Percentiles rank a stretch among this genome's conserved stretches.
phyloP scores from a whole-genome alignment of 2,329 filamentous ascomycete species.

The Penicillium sp. region DNA sequence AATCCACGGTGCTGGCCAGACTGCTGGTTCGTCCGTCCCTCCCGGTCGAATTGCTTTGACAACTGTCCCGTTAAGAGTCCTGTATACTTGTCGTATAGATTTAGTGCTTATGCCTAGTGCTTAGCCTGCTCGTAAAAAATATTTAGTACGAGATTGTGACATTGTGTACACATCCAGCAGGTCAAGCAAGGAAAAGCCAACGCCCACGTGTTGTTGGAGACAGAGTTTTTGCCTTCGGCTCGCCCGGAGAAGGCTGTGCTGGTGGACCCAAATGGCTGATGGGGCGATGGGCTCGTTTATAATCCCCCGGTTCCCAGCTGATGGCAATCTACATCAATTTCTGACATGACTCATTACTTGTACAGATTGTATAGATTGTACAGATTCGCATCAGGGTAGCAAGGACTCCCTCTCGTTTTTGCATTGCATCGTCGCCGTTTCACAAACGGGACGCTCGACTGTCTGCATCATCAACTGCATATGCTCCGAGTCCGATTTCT shows the following conservation, averaged over 20 bases:
- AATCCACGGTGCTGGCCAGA: slow-evolving; percentile 8
- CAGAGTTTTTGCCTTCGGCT: slow-evolving; percentile 20
- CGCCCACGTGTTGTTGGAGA: not conserved
- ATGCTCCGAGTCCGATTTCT: not conserved
- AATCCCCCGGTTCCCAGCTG: not conserved
- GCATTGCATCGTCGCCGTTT: not conserved
- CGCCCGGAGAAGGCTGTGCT: slow-evolving; percentile 29
- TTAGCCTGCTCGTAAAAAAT: not conserved
- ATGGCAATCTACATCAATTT: not conserved
- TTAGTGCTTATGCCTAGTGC: not conserved
- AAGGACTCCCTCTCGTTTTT: not conserved
- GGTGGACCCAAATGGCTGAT: slow-evolving; percentile 18
- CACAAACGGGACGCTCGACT: not conserved
- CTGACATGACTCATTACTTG: not conserved
- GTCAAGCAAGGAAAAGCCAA: not conserved
- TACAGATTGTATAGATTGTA: slow-evolving; percentile 1
- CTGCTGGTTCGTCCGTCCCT: not conserved
- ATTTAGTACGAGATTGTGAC: not conserved
- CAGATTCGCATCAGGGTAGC: not conserved
- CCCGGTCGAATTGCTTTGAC: too few species aligned
- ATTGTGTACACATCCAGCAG: not conserved
- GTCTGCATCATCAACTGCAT: not conserved
- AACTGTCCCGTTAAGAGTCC: too few species aligned
- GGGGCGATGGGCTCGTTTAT: slow-evolving; percentile 5
- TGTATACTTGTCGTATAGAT: not conserved